Conservation (phyloP, 192 early-diverging fungal species). For the Coemansia sp. region DNA sequence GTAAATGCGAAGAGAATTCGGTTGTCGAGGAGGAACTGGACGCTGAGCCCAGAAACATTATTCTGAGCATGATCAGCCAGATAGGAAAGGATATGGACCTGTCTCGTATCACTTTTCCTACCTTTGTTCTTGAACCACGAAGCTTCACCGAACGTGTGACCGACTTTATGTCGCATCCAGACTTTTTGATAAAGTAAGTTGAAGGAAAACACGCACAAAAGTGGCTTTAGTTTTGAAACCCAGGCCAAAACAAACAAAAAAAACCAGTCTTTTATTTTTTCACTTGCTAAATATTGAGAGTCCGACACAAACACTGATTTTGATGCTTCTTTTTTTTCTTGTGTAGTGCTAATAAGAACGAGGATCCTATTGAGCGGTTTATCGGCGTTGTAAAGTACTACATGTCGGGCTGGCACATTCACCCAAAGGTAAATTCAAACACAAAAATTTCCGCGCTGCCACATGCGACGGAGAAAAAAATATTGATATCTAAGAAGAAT, state of each 20-base stretch:
- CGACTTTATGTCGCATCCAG: conserved; percentile 93
- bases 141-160: conserved; percentile 93
- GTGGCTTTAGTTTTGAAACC: too few relatives aligned
- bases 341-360: conserved; percentile 64
- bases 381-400: conserved; percentile 82
- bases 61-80: conserved; percentile 86
- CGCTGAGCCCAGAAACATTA: conserved; percentile 76
- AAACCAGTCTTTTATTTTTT: neutral
- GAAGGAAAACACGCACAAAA: neutral
- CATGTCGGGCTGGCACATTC: conserved; percentile 90
- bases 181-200: conserved; percentile 71
- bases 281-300: neutral
- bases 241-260: too few relatives aligned
- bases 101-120: conserved; percentile 89
- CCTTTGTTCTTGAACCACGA: conserved; percentile 91
- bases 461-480: neutral
- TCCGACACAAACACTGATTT: conserved; percentile 5
- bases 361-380: conserved; percentile 76
- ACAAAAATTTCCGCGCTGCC: neutral
- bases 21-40: conserved; percentile 77
- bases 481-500: too few relatives aligned
- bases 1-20: conserved; percentile 26
- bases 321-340: conserved; percentile 5
- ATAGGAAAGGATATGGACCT: conserved; percentile 88
- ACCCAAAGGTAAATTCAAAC: conserved; percentile 67